Evolutionary conservation across 306 rosid genomes (phyloP), one percentile per base, ranked within the genome.

Genomic region (Parietaria judaica): DNA sequence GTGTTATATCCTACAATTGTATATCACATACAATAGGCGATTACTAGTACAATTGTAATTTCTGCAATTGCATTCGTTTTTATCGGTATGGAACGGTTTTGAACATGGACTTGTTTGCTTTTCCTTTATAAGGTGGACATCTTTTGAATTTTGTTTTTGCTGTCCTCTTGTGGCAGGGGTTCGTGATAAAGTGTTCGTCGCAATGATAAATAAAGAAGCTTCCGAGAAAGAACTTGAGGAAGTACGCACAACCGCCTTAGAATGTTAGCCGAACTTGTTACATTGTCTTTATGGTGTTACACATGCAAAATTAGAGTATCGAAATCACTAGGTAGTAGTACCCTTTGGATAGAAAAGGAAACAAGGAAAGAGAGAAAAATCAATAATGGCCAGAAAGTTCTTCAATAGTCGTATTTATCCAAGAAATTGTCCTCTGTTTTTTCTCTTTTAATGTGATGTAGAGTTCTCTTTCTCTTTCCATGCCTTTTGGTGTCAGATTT

Each of bases 191-290:
- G 79, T 91, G 72, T 88, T 78, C 68, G 96, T 91, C 60, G 67
- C 83, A 65, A 48, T 31, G 75, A 62, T 91, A 76, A 70, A 74
- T 77, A 77, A 13, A 73, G 85, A 80, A 46, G 83, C 89, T 65
- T 71, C 90, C 8, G 39, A 7, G 64, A 74, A 73, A 67, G 98
- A 91, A n/a, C 68, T 91, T 68, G 95, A 80, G 77, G 96, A 91
- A 60, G 96, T 88, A 83, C 53, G 85, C 46, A 65, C 69, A 61
- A 39, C 64, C 6, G 49, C 63, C 68, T 16, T 63, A 56, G 7
- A 66, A 46, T 69, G 49, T 56, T 72, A 31, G 64, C 57, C 71
- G 44, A 11, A 35, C 5, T n/a, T 58, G 49, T 58, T 31, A 9
- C 3, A 1, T 56, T 56, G 8, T 12, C 39, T 36, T 17, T 53